These are phyloP conservation scores for Hyaloscypha bicolor DNA, from an alignment of 495 filamentous ascomycete species.

Conservation along the genomic window DNA sequence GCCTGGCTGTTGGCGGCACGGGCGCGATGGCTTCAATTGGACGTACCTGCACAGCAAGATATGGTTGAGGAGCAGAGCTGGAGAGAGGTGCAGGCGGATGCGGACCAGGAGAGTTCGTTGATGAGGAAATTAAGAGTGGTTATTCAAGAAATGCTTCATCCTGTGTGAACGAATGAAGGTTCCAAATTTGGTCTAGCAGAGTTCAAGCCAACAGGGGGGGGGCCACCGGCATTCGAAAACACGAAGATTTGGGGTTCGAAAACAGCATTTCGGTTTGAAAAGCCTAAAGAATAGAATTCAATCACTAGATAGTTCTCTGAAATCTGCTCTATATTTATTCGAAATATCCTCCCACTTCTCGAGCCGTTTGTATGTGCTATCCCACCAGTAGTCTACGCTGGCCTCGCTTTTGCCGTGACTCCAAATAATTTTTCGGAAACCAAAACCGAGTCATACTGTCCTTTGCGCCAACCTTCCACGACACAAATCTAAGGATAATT, in stretches of 20 bases:
- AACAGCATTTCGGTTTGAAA: background rate
- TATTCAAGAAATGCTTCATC: conserved; percentile 15
- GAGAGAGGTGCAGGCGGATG: background rate
- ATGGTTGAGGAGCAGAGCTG: background rate
- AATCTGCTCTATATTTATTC: background rate
- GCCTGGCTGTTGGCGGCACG: conserved; percentile 3
- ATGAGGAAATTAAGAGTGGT: conserved; percentile 9
- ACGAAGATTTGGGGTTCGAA: background rate
- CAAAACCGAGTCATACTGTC: conserved; percentile 18
- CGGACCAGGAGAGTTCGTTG: background rate
- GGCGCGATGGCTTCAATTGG: conserved; percentile 21
- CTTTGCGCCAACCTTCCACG: conserved; percentile 22
- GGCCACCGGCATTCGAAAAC: background rate
- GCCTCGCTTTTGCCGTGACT: conserved; percentile 4
- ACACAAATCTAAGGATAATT: background rate
- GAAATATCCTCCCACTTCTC: background rate
- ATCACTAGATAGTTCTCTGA: background rate
- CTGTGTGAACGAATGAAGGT: background rate
- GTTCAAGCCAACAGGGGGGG: background rate
- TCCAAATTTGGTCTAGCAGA: background rate
- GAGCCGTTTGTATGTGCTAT: background rate
- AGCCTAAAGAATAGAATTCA: background rate
- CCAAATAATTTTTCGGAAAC: conserved; percentile 12
- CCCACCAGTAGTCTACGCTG: background rate
- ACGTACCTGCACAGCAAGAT: conserved; percentile 28